Base-by-base conservation (phyloP, 257 asterid species). In the Jaltomata sinuosa region DNA sequence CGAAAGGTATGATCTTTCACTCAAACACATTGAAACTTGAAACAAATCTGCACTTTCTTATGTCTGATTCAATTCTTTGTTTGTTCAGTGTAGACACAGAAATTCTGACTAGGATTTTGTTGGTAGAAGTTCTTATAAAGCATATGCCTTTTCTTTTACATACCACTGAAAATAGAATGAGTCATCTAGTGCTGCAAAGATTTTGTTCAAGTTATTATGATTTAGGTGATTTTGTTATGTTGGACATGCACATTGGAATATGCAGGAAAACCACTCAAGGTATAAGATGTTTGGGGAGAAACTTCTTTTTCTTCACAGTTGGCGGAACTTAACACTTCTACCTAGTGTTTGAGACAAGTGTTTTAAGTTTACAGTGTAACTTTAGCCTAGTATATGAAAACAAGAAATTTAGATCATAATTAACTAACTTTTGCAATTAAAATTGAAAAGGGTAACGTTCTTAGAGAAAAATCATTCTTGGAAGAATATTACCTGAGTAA, bases 1-100 rank as follows among this genome's bases (percentile, higher is more conserved):
- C 27, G 87, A 84, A 45, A 84, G 87, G 87, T 84, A 22, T 8
- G 18, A 9, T 79, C 27, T 77, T 22, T 72, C 4, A 21, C 10
- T 40, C 25, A 12, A 68, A n/a, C 18, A 68, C 78, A 68, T 34
- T 68, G 31, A 68, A 68, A 68, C 78, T 34, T 67, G 47, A 34
- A 36, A 40, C 3, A 12, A 45, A 40, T 4, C 47, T 8, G 3
- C 34, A n/a, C 14, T 71, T 71, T 22, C 5, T 45, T 71, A 21
- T 69, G 27, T 10, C 79, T n/a, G 11, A 69, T 72, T 72, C 54
- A 72, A 22, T 40, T 22, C 22, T 25, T 72, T 72, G 11, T n/a
- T 11, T 72, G 80, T 72, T 72, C 55, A 42, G 19, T 72, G 11
- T 71, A 71, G 79, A 71, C 27, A 22, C 21, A 71, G 34, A 62